phyloP scores from a whole-genome alignment of 2,329 filamentous ascomycete genomes.

The Calonectria pseudoreteaudii region DNA sequence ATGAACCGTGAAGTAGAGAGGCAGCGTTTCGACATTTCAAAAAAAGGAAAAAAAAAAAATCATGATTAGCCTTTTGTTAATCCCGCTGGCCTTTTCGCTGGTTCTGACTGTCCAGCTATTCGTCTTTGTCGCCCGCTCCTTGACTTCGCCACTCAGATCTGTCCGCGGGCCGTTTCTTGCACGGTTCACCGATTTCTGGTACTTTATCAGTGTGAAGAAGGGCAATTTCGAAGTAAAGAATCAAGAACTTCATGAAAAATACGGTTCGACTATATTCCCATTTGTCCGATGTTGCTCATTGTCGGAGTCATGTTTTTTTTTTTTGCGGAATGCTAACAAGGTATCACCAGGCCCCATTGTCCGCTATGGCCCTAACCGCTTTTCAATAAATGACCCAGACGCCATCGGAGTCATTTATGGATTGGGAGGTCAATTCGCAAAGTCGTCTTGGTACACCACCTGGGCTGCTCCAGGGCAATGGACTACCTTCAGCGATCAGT shows the following conservation, averaged over 20 bases:
- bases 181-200: constrained; percentile 46
- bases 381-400: constrained; percentile 56
- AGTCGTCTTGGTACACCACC: constrained; percentile 48
- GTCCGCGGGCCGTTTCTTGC: constrained; percentile 44
- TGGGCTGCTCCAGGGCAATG: constrained; percentile 38
- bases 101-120: constrained; percentile 3
- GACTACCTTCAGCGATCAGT: constrained; percentile 46
- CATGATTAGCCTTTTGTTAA: constrained; percentile 10
- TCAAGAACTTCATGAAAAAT: constrained; percentile 43
- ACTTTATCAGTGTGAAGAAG: constrained; percentile 37
- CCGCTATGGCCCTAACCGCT: constrained; percentile 60
- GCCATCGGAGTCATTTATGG: constrained; percentile 53
- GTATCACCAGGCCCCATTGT: constrained; percentile 47
- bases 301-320: background rate
- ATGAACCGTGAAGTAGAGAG: background rate
- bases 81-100: background rate
- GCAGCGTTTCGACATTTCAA: background rate
- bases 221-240: constrained; percentile 46
- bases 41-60: too few species aligned
- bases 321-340: background rate
- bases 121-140: background rate
- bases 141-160: constrained; percentile 38
- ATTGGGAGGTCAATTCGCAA: constrained; percentile 44
- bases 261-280: constrained; percentile 29
- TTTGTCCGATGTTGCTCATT: background rate